Percentiles rank a stretch among this genome's conserved stretches.
phyloP scores from a whole-genome alignment of 2,329 filamentous ascomycete genomes.

The Colletotrichum higginsianum region DNA sequence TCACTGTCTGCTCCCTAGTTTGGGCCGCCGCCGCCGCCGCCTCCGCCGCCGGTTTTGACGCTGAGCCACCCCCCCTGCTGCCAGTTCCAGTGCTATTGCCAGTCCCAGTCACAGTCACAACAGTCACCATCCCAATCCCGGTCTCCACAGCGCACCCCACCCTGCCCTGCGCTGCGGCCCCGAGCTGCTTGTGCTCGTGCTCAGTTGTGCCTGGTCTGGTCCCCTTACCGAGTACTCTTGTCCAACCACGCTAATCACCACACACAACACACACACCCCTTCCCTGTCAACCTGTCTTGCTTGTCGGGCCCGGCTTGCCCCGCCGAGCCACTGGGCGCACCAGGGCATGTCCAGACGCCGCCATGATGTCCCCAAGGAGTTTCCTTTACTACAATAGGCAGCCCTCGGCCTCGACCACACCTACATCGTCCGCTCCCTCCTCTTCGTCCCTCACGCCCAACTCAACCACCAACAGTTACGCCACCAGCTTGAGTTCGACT shows the following conservation, averaged over 20 bases:
- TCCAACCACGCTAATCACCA: too few species aligned
- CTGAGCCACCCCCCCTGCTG: constrained; percentile 7
- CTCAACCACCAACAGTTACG: constrained; percentile 28
- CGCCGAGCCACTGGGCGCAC: constrained; percentile 41
- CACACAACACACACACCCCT: constrained; percentile 14
- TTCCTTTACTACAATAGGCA: constrained; percentile 45
- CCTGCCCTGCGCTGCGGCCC: constrained; percentile 22
- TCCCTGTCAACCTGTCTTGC: constrained; percentile 42
- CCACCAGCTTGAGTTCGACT: constrained; percentile 13
- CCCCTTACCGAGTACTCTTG: constrained; percentile 7
- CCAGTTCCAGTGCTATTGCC: constrained; percentile 9
- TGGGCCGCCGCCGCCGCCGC: constrained; percentile 23
- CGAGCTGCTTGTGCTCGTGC: constrained; percentile 31
- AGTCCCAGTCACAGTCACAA: not conserved
- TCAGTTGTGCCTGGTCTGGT: constrained; percentile 39
- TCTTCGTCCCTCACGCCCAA: constrained; percentile 28
- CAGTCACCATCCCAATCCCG: constrained; percentile 1
- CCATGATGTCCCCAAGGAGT: constrained; percentile 45
- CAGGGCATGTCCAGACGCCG: constrained; percentile 42
- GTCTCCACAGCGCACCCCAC: not conserved
- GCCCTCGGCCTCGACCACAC: constrained; percentile 39
- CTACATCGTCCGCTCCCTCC: constrained; percentile 14
- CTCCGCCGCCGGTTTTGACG: constrained; percentile 3
- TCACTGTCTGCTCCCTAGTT: constrained; percentile 22
- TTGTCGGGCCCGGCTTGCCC: constrained; percentile 42